Conservation (phyloP, 257 asterid genomes). For the Salvia hispanica region DNA sequence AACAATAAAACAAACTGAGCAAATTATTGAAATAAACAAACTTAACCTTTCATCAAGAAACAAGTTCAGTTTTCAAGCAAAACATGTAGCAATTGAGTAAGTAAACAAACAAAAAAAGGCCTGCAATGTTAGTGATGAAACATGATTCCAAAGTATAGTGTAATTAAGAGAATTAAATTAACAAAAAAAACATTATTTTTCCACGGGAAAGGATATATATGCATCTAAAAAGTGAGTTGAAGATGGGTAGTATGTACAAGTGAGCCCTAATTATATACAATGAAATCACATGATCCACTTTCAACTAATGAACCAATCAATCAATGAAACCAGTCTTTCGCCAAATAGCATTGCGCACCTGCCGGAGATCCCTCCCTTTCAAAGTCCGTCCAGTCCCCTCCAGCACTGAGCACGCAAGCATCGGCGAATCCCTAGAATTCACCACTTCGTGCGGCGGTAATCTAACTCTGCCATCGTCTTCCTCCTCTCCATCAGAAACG, state of each 20-base stretch:
- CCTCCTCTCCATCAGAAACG: constrained; percentile 45
- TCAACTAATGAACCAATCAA: constrained; percentile 33
- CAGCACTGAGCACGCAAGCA: constrained; percentile 60
- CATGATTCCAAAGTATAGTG: background rate
- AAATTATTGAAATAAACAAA: background rate
- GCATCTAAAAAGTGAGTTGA: constrained; percentile 8
- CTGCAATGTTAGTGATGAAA: constrained; percentile 1
- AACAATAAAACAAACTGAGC: background rate
- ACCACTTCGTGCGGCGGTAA: constrained; percentile 75
- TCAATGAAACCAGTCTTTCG: constrained; percentile 63
- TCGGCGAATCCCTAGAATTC: constrained; percentile 52
- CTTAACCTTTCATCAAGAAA: background rate
- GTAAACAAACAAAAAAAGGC: background rate
- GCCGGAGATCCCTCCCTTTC: constrained; percentile 80
- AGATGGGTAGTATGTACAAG: constrained; percentile 33
- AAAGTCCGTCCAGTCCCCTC: constrained; percentile 80
- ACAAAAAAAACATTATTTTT: background rate
- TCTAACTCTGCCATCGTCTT: constrained; percentile 27
- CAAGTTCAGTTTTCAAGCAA: constrained; percentile 12
- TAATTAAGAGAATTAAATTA: constrained; percentile 10
- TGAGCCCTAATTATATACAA: constrained; percentile 36
- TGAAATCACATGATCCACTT: constrained; percentile 28
- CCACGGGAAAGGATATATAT: constrained; percentile 20
- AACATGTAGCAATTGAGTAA: background rate
- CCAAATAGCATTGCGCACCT: constrained; percentile 71